Percentiles rank a stretch among this genome's conserved stretches.
Evolutionary conservation across 78 protist species (phyloP).

Genomic region (Pelomyxa schiedti): DNA sequence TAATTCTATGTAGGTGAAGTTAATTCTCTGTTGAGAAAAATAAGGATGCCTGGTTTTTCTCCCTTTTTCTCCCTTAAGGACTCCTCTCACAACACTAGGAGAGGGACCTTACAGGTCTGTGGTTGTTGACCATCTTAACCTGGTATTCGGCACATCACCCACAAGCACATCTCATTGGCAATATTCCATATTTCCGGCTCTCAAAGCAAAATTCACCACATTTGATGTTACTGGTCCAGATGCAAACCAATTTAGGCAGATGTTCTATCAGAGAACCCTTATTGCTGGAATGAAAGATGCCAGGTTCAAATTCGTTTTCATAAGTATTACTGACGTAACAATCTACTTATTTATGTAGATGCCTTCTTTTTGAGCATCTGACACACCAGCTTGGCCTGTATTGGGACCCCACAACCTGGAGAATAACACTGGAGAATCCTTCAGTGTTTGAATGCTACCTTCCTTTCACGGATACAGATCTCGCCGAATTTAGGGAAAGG

Average conservation of each 20-base stretch:
- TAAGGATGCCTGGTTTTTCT: no score
- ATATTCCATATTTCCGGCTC: not conserved
- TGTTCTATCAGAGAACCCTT: no score
- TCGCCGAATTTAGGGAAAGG: not conserved
- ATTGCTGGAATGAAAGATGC: no score
- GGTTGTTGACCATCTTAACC: not conserved
- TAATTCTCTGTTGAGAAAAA: no score
- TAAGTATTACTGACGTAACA: no score
- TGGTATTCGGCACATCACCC: not conserved
- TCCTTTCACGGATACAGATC: not conserved
- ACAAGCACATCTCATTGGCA: not conserved
- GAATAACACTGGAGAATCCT: not conserved
- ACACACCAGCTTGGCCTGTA: not conserved
- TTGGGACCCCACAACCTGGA: not conserved
- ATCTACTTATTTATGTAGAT: no score
- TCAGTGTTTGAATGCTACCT: not conserved
- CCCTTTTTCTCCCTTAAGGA: no score
- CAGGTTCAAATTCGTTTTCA: no score
- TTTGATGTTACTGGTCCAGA: no score
- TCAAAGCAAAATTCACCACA: not conserved
- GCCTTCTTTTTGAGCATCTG: not conserved
- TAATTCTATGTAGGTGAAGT: no score
- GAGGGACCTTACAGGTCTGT: not conserved
- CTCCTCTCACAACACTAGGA: constrained; percentile 34
- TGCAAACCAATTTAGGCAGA: no score